Evolutionary conservation across 2,329 filamentous ascomycete species (phyloP), one percentile per base, ranked within the genome.

Genomic region (Fusarium pilosicola): DNA sequence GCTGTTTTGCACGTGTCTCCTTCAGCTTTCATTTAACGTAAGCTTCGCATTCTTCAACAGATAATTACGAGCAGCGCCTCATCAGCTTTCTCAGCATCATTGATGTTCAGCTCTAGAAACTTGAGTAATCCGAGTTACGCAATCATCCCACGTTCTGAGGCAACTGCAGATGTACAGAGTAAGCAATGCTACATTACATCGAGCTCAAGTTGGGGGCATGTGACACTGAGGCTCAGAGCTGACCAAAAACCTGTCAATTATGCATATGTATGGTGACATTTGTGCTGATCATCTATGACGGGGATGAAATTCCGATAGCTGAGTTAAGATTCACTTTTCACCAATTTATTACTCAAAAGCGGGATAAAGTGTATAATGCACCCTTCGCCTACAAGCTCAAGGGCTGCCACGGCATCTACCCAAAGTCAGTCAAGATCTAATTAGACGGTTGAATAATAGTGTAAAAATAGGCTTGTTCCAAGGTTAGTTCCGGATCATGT

Each of bases 151-250:
- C 55, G 30, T 58, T 59, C 10, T 38, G 32, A n/a, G n/a, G 7
- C 20, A 28, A 7, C 22, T 48, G 34, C 54, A 34, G n/a, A 36
- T 24, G 42, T 48, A 44, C 14, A 9, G 5, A 10, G 42, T 59
- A 60, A 60, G 54, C 54, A 63, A 51, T 51, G 34, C 24, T n/a
- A 59, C 56, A 59, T 59, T 51, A 38, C 56, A 59, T 51, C 24
- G 6, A 30, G 34, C 14, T 38, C 15, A 22, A 51, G 42, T 51
- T 51, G 32, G 56, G 32, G 42, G 20, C 56, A 59, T 59, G 56
- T 51, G 59, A 58, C 39, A 18, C 17, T 58, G 48, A 44, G 51
- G 22, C 34, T 59, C 34, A 11, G 26, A 12, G 26, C n/a, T n/a
- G 28, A n/a, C 14, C 8, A 28, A 63, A 17, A 10, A 41, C 2